phyloP scores from a whole-genome alignment of 306 rosid species.

The Cotoneaster glaucophyllus region DNA sequence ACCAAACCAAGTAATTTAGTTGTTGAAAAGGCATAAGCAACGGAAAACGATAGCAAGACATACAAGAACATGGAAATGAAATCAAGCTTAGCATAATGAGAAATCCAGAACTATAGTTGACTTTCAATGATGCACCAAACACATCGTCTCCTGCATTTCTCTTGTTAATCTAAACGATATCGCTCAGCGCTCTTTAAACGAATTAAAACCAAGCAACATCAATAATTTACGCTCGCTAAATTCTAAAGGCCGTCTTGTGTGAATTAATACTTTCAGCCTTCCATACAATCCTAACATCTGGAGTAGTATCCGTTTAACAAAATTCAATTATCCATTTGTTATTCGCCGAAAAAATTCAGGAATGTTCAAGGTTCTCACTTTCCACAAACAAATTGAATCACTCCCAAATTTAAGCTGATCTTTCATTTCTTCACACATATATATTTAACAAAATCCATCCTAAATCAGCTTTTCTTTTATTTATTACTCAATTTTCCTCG shows the following conservation, averaged over 20 bases:
- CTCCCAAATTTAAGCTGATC: background rate
- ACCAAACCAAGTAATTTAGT: conserved; percentile 1
- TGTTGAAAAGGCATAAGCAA: background rate
- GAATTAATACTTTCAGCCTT: background rate
- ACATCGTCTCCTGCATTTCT: background rate
- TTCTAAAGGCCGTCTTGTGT: too few relatives aligned
- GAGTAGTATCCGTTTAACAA: background rate
- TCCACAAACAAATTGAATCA: background rate
- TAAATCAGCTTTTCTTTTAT: background rate
- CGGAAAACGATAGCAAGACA: background rate
- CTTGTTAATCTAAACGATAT: background rate
- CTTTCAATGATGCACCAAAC: background rate
- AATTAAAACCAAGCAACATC: background rate
- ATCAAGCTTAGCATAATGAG: background rate
- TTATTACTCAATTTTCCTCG: background rate
- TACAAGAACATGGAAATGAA: background rate
- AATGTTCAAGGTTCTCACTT: background rate
- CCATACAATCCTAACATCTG: background rate
- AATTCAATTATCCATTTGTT: background rate
- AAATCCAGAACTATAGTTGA: background rate
- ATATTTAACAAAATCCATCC: background rate
- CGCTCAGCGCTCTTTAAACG: background rate
- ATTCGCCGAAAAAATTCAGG: background rate
- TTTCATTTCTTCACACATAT: background rate
- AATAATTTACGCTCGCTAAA: background rate